Base-by-base conservation (phyloP, 2,329 filamentous ascomycete genomes). In the Sporothrix pseudoabietina region DNA sequence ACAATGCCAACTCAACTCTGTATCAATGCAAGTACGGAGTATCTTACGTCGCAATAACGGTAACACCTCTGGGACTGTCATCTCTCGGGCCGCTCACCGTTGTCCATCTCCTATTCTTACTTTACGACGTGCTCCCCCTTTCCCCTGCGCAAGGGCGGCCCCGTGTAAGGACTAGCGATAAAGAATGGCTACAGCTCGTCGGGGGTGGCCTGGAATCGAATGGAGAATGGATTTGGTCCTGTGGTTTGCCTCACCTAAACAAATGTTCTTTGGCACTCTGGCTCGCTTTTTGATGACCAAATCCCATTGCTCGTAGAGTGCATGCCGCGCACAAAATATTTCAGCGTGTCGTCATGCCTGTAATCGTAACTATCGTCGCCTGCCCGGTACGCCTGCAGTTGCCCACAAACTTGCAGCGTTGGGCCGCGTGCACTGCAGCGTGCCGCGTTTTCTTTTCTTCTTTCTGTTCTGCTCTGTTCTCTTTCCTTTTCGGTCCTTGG, bases 81-180 rank as follows among this genome's bases (percentile, higher is more conserved):
- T 22, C 57, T 61, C 32, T 39, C 57, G 8, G 16, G 57, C 57
- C 57, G 57, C 32, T 61, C 44, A 49, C 52, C 22, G n/a, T 55
- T 22, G 30, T 30, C 44, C 1, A 6, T 54, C 8, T 54, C n/a
- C 19, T 8, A n/a, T 10, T 26, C 8, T 14, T n/a, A 39, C 12
- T 30, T 47, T 4, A 26, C 26, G 26, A 26, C 26, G 26, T 26
- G 26, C 39, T 30, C 26, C 39, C 61, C 61, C 32, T 22, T 66
- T 66, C 61, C 61, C 61, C 61, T 47, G 61, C 61, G 61, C 22
- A 66, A 66, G 61, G 61, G 39, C 39, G 39, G 61, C 61, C 61
- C 59, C 61, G 39, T 47, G 61, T 10, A 66, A 30, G 22, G 61
- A n/a, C 39, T 30, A 44, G 39, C 12, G 14, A 66, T 30, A n/a